phyloP scores from a whole-genome alignment of 2,329 filamentous ascomycete genomes.

The Ramularia collo-cygni region DNA sequence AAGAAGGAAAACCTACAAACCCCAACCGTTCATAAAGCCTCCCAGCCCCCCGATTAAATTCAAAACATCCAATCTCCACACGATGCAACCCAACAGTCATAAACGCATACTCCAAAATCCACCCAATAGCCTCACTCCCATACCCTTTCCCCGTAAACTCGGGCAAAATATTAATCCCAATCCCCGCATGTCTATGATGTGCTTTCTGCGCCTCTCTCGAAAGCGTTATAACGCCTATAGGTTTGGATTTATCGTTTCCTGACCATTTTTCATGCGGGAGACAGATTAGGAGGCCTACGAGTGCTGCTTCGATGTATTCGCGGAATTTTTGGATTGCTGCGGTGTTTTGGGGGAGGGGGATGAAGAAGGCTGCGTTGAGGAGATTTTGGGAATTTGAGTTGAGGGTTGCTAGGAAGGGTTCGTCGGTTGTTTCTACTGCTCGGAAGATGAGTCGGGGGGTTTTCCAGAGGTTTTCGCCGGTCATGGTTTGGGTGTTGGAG shows the following conservation, averaged over 20 bases:
- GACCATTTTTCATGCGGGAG: constrained; percentile 16
- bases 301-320: constrained; percentile 16
- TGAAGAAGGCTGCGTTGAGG: background rate
- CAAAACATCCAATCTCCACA: constrained; percentile 36
- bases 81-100: constrained; percentile 39
- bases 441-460: background rate
- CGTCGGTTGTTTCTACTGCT: background rate
- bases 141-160: constrained; percentile 38
- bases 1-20: constrained; percentile 36
- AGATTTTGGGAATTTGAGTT: background rate
- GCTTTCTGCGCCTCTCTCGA: constrained; percentile 9
- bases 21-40: constrained; percentile 42
- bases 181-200: constrained; percentile 39
- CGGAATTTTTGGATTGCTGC: too few relatives aligned
- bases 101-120: constrained; percentile 45
- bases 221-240: constrained; percentile 32
- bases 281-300: constrained; percentile 36
- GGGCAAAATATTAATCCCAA: constrained; percentile 35
- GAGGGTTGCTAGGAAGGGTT: background rate
- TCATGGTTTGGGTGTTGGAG: too few relatives aligned
- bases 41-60: constrained; percentile 40
- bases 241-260: constrained; percentile 12
- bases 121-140: constrained; percentile 43
- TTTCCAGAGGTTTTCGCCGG: background rate
- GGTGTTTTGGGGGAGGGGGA: background rate